Percentiles rank a stretch among this genome's conserved stretches.
phyloP scores from a whole-genome alignment of 2,329 filamentous ascomycete genomes.

The Colletotrichum incanum region DNA sequence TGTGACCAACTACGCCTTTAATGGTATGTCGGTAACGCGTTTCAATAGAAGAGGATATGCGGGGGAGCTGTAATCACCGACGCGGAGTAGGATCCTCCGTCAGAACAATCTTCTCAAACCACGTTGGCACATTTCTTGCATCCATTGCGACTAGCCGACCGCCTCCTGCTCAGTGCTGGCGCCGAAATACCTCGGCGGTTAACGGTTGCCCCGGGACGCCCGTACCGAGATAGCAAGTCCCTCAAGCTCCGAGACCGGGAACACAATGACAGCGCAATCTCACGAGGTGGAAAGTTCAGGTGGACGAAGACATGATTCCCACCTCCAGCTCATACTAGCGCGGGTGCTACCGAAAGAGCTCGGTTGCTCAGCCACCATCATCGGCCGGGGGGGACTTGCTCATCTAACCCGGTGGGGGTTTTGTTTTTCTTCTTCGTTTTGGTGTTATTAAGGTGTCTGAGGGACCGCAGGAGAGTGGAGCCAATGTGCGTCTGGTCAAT shows the following conservation, averaged over 20 bases:
- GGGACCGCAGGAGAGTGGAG: neutral
- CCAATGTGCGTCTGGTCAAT: neutral
- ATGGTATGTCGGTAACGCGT: too few species aligned
- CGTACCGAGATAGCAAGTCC: too few species aligned
- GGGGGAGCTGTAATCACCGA: too few species aligned
- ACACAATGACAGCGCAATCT: neutral
- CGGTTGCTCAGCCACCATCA: neutral
- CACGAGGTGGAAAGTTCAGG: neutral
- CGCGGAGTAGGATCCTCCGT: too few species aligned
- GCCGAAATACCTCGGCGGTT: too few species aligned
- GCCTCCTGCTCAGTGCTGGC: too few species aligned
- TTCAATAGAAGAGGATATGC: too few species aligned
- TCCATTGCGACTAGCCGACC: too few species aligned
- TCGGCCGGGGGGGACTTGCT: neutral
- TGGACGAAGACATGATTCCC: neutral
- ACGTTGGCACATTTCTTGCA: too few species aligned
- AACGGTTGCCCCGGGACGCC: too few species aligned
- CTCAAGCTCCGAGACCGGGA: neutral
- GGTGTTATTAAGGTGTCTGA: neutral
- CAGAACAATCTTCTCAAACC: too few species aligned
- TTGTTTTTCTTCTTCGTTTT: neutral
- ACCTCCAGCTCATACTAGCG: neutral
- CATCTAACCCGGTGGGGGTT: neutral
- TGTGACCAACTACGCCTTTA: too few species aligned
- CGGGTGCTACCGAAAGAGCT: neutral